Evolutionary conservation across 2,329 filamentous ascomycete genomes (phyloP).

Genomic region (Zymoseptoria tritici): DNA sequence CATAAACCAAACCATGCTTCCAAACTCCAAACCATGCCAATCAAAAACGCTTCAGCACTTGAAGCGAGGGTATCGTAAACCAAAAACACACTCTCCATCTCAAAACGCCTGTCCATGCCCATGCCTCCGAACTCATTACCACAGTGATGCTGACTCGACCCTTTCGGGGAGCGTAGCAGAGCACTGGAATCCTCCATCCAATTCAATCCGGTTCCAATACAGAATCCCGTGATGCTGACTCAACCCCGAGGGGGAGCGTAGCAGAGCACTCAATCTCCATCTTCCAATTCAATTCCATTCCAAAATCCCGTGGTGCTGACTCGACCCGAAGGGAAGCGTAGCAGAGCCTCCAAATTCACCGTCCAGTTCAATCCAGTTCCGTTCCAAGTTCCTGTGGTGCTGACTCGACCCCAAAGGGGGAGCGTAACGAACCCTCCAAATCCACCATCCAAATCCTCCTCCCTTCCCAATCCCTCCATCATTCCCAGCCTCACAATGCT

Average conservation of each 20-base stretch:
- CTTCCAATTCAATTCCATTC: too few species aligned
- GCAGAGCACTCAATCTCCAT: too few species aligned
- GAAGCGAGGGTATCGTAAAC: not conserved
- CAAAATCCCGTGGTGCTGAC: too few species aligned
- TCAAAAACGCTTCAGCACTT: slow-evolving; percentile 32
- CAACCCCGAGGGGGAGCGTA: too few species aligned
- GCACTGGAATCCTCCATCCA: not conserved
- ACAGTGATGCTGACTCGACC: not conserved
- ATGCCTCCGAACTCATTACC: not conserved
- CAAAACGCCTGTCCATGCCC: not conserved
- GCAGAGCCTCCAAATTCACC: not conserved
- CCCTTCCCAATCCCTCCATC: not conserved
- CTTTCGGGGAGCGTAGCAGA: not conserved
- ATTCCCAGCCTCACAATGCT: not conserved
- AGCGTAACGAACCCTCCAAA: not conserved
- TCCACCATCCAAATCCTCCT: not conserved
- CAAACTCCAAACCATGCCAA: slow-evolving; percentile 24
- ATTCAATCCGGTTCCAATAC: too few species aligned
- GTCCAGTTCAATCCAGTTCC: too few species aligned
- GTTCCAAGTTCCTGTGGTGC: too few species aligned
- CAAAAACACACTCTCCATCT: not conserved
- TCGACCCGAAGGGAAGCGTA: not conserved
- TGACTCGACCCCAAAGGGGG: not conserved
- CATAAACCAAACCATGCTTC: not conserved
- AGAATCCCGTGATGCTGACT: too few species aligned